A percentile compares a stretch with the other conserved stretches of the same genome.
These are phyloP conservation scores for Rubia peregrina DNA, from an alignment of 305 asterid genomes.

Conservation along the genomic window DNA sequence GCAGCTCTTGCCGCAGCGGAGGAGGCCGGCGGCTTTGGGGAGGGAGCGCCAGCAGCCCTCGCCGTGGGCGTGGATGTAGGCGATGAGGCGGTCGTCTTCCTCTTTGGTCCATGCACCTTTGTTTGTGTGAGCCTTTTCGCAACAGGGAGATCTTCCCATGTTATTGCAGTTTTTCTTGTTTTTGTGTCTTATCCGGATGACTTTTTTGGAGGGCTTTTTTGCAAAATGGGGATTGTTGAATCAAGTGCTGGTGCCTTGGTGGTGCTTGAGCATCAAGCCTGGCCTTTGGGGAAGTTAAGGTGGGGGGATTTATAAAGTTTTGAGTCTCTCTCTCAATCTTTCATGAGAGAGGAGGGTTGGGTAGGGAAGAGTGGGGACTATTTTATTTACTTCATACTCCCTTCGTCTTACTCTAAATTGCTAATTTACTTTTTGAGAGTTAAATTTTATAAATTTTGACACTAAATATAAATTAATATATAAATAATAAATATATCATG, in stretches of 20 bases:
- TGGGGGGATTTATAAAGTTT: conserved; percentile 43
- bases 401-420: too few relatives aligned
- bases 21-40: conserved; percentile 85
- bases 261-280: conserved; percentile 37
- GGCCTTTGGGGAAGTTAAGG: conserved; percentile 31
- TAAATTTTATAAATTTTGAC: too few relatives aligned
- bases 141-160: conserved; percentile 93
- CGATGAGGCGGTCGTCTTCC: conserved; percentile 75
- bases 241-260: conserved; percentile 16
- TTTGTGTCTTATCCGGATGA: background rate
- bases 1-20: conserved; percentile 83
- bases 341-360: conserved; percentile 18
- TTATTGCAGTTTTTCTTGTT: background rate
- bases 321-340: conserved; percentile 28
- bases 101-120: conserved; percentile 95
- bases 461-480: too few relatives aligned
- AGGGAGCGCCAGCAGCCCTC: conserved; percentile 96
- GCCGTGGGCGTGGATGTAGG: conserved; percentile 62
- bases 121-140: conserved; percentile 86
- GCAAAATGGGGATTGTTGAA: conserved; percentile 8
- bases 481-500: too few relatives aligned
- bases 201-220: background rate
- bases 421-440: too few relatives aligned
- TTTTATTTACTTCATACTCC: too few relatives aligned
- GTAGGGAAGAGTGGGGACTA: background rate